Evolutionary conservation across 768 basidiomycete species (phyloP), one percentile per base, ranked within the genome.

Genomic region (Phanerochaete carnosa): DNA sequence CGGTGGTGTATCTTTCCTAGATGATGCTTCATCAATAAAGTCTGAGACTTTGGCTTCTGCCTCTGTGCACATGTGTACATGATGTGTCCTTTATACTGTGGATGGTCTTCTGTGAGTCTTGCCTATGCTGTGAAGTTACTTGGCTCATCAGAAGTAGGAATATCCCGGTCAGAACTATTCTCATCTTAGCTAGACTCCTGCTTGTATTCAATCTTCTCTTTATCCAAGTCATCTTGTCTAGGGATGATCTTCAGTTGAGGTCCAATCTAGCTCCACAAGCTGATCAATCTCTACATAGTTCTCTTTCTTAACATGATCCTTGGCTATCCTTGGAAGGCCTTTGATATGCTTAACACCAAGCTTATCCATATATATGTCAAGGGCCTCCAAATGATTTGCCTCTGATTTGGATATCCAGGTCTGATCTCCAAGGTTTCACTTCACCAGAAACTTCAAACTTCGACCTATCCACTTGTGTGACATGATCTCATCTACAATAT

Each of bases 1-100:
- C 23, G 2, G 65, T 39, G n/a, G 28, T 9, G 43, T 39, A 52
- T 76, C 74, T 46, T 23, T 35, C 32, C 71, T 25, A 0, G 75
- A 75, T 6, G 75, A 53, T 0, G 60, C 26, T 1, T 66, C 67
- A 2, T 73, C 73, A 3, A 71, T 23, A 61, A 76, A 73, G 33
- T 74, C 73, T 0, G 70, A 69, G 7, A 74, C 66, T 33, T 28
- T 33, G 1, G 32, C 30, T 57, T 23, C 33, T 49, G 32, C 2
- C 9, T 43, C 15, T 3, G 25, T 15, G 29, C 32, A 26, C 55
- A 5, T 16, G 25, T 9, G 3, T 3, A 54, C 32, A 55, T 26
- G 19, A 26, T 25, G 37, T 55, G 53, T 29, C 5, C 19, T 3
- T 1, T n/a, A 33, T 33, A 15, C 28, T 35, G 23, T 2, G 53